Percentiles rank a stretch among this genome's conserved stretches.
phyloP scores from a whole-genome alignment of 106 monocot genomes.

The Amphibolis antarctica region DNA sequence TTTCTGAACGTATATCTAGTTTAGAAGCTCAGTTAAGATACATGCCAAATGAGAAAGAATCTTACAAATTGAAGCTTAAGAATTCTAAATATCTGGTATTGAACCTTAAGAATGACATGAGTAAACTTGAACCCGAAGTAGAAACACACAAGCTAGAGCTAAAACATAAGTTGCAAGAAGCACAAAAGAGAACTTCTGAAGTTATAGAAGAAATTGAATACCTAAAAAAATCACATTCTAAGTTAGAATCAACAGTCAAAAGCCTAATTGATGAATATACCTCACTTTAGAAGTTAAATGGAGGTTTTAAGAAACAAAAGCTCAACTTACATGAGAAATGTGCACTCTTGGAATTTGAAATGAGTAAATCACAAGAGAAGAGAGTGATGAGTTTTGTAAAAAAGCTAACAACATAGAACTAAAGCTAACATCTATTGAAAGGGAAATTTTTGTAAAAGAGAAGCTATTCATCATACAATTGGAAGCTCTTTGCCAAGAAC shows the following conservation, averaged over 20 bases:
- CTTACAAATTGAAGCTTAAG: constrained; percentile 56
- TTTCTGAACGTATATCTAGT: constrained; percentile 64
- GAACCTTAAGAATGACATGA: constrained; percentile 47
- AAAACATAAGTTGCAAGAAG: constrained; percentile 38
- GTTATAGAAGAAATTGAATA: constrained; percentile 47
- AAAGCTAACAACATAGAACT: constrained; percentile 42
- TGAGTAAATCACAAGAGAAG: constrained; percentile 49
- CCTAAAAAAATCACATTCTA: constrained; percentile 48
- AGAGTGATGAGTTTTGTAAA: constrained; percentile 19
- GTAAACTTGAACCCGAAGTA: constrained; percentile 28
- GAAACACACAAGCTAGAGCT: constrained; percentile 34
- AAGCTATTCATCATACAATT: constrained; percentile 40
- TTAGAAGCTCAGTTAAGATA: constrained; percentile 62
- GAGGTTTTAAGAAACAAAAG: constrained; percentile 54
- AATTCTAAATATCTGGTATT: constrained; percentile 40
- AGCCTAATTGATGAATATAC: constrained; percentile 60
- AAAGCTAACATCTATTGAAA: constrained; percentile 54
- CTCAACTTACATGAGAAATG: constrained; percentile 59
- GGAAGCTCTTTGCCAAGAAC: constrained; percentile 46
- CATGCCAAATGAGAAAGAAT: constrained; percentile 55
- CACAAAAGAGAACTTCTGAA: constrained; percentile 40
- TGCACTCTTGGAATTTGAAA: constrained; percentile 42
- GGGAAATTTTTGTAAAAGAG: constrained; percentile 51
- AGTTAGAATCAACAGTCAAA: constrained; percentile 55
- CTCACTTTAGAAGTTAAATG: constrained; percentile 50